Evolutionary conservation across 2,329 filamentous ascomycete species (phyloP).

Genomic region (Xylariaceae sp.): DNA sequence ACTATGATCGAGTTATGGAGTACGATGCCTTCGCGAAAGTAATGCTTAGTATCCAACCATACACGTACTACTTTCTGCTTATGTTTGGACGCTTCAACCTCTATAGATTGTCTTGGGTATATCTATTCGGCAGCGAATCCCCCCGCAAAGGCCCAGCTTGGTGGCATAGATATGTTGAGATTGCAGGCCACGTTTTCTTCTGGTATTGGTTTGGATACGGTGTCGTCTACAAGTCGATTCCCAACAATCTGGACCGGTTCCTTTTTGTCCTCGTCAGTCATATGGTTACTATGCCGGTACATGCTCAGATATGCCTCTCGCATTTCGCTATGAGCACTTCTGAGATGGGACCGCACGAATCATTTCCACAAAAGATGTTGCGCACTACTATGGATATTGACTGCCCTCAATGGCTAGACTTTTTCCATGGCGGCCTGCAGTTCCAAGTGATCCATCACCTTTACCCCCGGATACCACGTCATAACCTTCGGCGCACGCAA

Average conservation of each 20-base stretch:
- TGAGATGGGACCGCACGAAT: conserved; percentile 78
- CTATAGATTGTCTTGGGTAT: conserved; percentile 76
- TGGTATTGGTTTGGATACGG: conserved; percentile 84
- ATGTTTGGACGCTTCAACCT: conserved; percentile 83
- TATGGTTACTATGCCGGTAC: conserved; percentile 73
- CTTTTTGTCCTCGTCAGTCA: conserved; percentile 77
- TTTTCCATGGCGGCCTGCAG: conserved; percentile 67
- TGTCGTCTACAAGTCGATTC: conserved; percentile 70
- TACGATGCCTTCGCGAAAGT: conserved; percentile 72
- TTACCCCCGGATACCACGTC: conserved; percentile 63
- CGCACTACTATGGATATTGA: conserved; percentile 85
- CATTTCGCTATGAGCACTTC: conserved; percentile 93
- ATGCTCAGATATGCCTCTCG: conserved; percentile 85
- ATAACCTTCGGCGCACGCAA: conserved; percentile 61
- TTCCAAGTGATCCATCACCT: conserved; percentile 70
- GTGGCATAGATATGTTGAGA: conserved; percentile 81
- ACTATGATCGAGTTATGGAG: conserved; percentile 75
- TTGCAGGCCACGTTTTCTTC: conserved; percentile 72
- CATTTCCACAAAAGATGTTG: conserved; percentile 85
- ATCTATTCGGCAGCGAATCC: conserved; percentile 65
- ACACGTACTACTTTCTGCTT: conserved; percentile 79
- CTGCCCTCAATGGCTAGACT: conserved; percentile 68
- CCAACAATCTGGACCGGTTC: conserved; percentile 64
- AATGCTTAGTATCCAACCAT: conserved; percentile 70
- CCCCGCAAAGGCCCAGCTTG: conserved; percentile 71